Conservation (phyloP, 208 protist genomes). For the Balamuthia mandrillaris region DNA sequence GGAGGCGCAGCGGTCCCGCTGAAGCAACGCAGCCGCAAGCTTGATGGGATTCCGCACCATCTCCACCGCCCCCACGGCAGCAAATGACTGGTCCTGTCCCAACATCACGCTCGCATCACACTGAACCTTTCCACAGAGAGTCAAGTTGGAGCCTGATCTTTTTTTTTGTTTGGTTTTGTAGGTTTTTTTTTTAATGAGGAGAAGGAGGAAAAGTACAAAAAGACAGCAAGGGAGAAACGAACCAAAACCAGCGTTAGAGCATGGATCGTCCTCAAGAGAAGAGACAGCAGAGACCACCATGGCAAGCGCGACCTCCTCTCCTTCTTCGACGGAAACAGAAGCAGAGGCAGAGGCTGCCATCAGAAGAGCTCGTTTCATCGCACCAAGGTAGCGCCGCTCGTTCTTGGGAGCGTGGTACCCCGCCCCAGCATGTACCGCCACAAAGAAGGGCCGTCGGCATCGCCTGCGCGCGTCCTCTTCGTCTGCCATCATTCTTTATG, state of each 20-base stretch:
- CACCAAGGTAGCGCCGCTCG: neutral
- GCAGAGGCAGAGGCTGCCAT: neutral
- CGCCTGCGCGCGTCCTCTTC: no score
- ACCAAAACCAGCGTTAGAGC: neutral
- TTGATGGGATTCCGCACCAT: neutral
- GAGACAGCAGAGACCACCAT: neutral
- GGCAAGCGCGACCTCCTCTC: no score
- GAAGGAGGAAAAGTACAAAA: no score
- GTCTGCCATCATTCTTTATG: no score
- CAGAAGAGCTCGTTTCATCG: neutral
- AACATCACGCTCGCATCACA: neutral
- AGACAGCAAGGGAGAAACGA: no score
- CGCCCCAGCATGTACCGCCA: neutral
- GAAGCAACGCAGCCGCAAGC: neutral
- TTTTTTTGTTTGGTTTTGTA: no score
- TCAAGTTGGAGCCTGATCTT: neutral
- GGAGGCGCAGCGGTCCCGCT: neutral
- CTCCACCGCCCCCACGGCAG: neutral
- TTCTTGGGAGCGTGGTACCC: neutral
- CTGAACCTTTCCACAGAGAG: neutral
- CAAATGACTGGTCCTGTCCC: neutral
- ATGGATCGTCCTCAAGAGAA: neutral
- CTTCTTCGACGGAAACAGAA: no score
- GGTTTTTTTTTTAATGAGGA: no score
- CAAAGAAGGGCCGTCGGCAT: neutral